Evolutionary conservation across 1,284 basidiomycete species (phyloP), one percentile per base, ranked within the genome.

Genomic region (Pisolithus thermaeus): DNA sequence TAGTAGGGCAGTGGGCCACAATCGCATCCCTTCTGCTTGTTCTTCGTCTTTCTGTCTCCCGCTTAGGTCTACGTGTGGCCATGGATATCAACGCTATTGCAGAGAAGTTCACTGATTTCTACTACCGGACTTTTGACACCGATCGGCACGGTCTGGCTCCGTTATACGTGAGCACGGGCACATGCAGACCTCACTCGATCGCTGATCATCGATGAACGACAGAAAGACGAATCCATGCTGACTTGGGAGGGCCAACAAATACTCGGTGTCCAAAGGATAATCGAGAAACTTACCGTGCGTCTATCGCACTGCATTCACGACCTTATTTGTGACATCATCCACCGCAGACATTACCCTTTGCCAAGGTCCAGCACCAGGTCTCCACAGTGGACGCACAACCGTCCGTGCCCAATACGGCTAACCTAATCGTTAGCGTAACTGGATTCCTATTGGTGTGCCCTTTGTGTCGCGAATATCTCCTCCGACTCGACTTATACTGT

Each of bases 361-460:
- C 70, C 48, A 87, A 83, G 61, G 92, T 98, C 40, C 72, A 75
- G 58, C 96, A 97, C 80, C 83, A 84, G 55, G 78, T 97, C 60
- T 76, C 82, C 23, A 97, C 93, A 6, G 73, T 85, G 52, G 95
- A 98, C 68, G 90, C 86, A 11, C 96, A 98, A 69, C 95, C 95
- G 6, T 90, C 92, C 2, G 82, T 81, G 5, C 70, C 73, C 0
- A 66, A 71, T 18, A 68, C 80, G 12, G 78, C 83, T 7, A 84
- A 82, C 57, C 70, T 98, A 56, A 74, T 97, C 52, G 92, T 98
- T 52, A 84, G 85, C 64, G 92, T 98, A 37, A 97, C 93, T 25
- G 96, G 96, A 9, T 73, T 84, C 47, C 76, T 98, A 28, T 50
- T 86, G 49, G 93, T 89, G 63, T 52, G 85, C 68, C 14, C 39